phyloP scores from a whole-genome alignment of 192 early-diverging fungal genomes.

The Geranomyces michiganensis region DNA sequence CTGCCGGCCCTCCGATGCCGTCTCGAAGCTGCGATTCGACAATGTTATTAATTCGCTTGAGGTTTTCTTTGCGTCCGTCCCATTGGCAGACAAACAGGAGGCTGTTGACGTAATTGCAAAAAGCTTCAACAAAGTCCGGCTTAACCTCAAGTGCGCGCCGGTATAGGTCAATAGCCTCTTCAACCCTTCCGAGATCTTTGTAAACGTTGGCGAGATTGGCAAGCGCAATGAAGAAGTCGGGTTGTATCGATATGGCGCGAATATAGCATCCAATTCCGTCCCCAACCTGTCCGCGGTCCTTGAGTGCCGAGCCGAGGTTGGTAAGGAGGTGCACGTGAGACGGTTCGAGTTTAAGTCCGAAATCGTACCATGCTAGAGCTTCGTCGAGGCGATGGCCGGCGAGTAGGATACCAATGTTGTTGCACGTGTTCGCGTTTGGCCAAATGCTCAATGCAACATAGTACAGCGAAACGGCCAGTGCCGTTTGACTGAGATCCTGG shows the following conservation, averaged over 20 bases:
- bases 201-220: conserved; percentile 92
- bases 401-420: conserved; percentile 84
- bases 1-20: conserved; percentile 50
- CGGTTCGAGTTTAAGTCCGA: conserved; percentile 79
- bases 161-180: conserved; percentile 87
- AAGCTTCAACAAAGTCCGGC: conserved; percentile 89
- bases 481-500: conserved; percentile 75
- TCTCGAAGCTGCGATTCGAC: conserved; percentile 71
- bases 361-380: conserved; percentile 84
- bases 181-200: conserved; percentile 89
- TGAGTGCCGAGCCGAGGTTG: conserved; percentile 89
- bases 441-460: conserved; percentile 78
- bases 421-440: conserved; percentile 87
- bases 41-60: conserved; percentile 76
- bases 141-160: conserved; percentile 79
- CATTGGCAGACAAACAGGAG: conserved; percentile 89
- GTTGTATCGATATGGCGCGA: conserved; percentile 81
- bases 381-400: conserved; percentile 75
- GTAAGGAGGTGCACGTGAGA: conserved; percentile 90
- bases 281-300: conserved; percentile 82
- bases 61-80: conserved; percentile 74
- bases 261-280: conserved; percentile 90
- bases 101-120: conserved; percentile 88
- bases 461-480: conserved; percentile 78
- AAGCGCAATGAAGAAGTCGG: conserved; percentile 87